Base-by-base conservation (phyloP, 331 rosid genomes). In the Arachis monticola region DNA sequence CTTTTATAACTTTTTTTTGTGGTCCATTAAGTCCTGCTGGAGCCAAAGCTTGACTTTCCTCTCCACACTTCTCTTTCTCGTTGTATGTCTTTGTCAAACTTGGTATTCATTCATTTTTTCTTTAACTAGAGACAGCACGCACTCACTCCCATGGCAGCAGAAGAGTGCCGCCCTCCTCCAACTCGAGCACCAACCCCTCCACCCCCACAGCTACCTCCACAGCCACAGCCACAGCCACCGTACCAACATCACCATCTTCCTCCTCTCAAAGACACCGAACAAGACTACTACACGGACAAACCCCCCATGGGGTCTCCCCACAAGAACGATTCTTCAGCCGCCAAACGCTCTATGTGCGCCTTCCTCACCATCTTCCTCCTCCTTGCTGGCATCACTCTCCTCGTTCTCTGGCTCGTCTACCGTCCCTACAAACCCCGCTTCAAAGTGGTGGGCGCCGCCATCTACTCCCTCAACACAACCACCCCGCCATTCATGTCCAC, bases 401-500 rank as follows among this genome's bases (percentile, higher is more conserved):
- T 94, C 5, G 83, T 84, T 8, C 91, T 94, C 7, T 94, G 97
- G 97, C 89, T 94, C 8, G 86, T 91, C 77, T 94, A 94, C 86
- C 96, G 95, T 7, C 97, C 97, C 46, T 50, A 81, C 80, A 85
- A 82, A 22, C 99, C 99, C 3, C 84, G 73, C 5, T 88, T 94
- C 91, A 82, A 56, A 2, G 90, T 94, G 8, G 78, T 83, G 65
- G 88, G 92, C 0, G 96, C 85, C 8, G 95, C 96, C 80, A 27
- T 90, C 70, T 94, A 88, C 81, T 79, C 80, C 67, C 83, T 94
- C 83, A 91, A 91, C 88, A 22, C 73, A 22, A 77, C 91, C 14
- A 14, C 82, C 1, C 89, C 86, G 0, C 95, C 96, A 1, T 75
- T 80, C 3, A 71, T 92, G 71, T 80, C 91, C 64, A 56, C 95